Base-by-base conservation (phyloP, 139 green algal genomes). In the Ostreobium quekettii region DNA sequence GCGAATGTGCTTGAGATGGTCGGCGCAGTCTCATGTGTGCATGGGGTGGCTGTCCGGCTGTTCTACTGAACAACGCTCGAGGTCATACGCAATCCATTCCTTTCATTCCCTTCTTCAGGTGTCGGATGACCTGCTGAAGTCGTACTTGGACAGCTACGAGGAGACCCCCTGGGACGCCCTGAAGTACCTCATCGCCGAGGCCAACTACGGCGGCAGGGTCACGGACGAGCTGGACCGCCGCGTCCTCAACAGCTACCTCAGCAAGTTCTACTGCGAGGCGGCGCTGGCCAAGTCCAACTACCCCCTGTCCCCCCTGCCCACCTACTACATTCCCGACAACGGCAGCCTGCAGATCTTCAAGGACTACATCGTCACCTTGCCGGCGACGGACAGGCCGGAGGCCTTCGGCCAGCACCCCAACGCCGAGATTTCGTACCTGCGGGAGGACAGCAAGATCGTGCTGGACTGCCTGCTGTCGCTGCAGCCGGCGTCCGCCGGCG, bases 211-310 rank as follows among this genome's bases (percentile, higher is more conserved):
- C 62, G 89, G 89, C 1, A 81, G 89, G 29, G 89, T 96, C 31
- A 87, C 80, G 4, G 89, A 96, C 76, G 74, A 48, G 37, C 90
- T 83, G 64, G 89, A 96, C 71, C 80, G 87, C 31, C 82, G 87
- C 60, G 83, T 96, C 48, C 75, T 96, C 7, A 87, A 67, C 38
- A 93, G 86, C 30, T 96, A 96, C 78, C 79, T 96, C 61, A 78
- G 93, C 42, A 87, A 96, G 81, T 96, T 87, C 78, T 96, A 91
- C 72, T 91, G 82, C 73, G 83, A 93, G 71, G 87, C 90, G n/a
- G 86, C 82, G 22, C 72, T 93, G 32, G 70, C 56, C n/a, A 60
- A 83, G 26, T 74, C 77, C 39, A 78, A 88, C 49, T 96, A 91
- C 79, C 60, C 66, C 60, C 79, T 96, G 36, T 87, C 78, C 0